Base-by-base conservation (phyloP, 2,329 filamentous ascomycete species). In the Microsporum audouinii region DNA sequence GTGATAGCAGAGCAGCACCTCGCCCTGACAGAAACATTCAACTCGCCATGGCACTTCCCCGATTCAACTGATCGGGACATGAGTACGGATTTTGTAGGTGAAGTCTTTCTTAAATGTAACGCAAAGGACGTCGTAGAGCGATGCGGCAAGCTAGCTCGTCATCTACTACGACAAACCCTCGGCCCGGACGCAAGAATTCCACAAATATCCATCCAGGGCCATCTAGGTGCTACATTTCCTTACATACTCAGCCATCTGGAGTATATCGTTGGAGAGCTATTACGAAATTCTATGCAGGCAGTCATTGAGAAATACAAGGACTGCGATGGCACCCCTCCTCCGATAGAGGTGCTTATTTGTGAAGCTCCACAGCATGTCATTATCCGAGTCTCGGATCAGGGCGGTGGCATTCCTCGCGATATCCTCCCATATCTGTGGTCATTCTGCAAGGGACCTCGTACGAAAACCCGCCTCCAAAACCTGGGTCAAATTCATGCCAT, bases 1-100 rank as follows among this genome's bases (percentile, higher is more conserved):
- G 94, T 97, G 66, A 99, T 99, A 70, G 94, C 94, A 38, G 94
- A 99, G 75, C 94, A 99, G 70, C 94, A 99, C 71, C 84, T 99
- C 41, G 91, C 94, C 7, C 82, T 99, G 17, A 96, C 91, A 3
- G 91, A 97, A 67, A 96, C 91, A 1, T 97, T 91, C 77, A 87
- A 94, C 72, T 88, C 89, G 0, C 87, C 89, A 1, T 91, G 89
- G 84, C 91, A 96, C 77, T 92, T 91, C 61, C 88, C 90, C 0
- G 84, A 90, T 64, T 85, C 88, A 2, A 87, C 87, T 66, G 81
- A 87, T 43, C 81, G 84, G 41, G 80, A 84, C 59, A 71, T 78
- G n/a, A 81, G 84, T 62, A 77, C 88, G 57, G 92, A 97, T 65
- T 95, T 95, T 69, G 90, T 99, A 14, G 94, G 94, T 63, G 91